phyloP scores from a whole-genome alignment of 2,329 filamentous ascomycete species.

The Blastomyces parvus region DNA sequence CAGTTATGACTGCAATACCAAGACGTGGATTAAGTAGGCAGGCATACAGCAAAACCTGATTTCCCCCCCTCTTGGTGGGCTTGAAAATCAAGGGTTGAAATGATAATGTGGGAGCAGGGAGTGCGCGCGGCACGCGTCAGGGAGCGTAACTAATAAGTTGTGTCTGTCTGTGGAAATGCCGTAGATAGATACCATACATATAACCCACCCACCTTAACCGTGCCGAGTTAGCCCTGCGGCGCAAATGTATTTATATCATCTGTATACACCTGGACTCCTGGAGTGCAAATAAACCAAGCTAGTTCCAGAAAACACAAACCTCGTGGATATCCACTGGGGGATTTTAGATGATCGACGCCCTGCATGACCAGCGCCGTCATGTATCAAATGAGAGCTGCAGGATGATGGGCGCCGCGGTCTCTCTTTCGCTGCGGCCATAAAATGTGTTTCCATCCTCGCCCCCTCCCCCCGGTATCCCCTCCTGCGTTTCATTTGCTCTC shows the following conservation, averaged over 20 bases:
- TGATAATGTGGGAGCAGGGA: not conserved
- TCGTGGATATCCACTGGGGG: slow-evolving; percentile 23
- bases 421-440: slow-evolving; percentile 22
- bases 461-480: slow-evolving; percentile 1
- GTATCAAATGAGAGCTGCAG: slow-evolving; percentile 38
- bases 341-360: slow-evolving; percentile 34
- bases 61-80: not conserved
- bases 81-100: not conserved
- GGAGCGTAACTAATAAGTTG: not conserved
- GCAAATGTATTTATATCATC: not conserved
- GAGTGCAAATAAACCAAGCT: not conserved
- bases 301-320: slow-evolving; percentile 14
- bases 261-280: not conserved
- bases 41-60: not conserved
- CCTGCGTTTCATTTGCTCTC: not conserved
- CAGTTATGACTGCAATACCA: not conserved
- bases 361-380: slow-evolving; percentile 36
- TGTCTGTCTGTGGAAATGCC: too few species aligned
- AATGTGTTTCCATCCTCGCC: slow-evolving; percentile 23
- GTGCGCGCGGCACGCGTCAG: not conserved
- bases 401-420: slow-evolving; percentile 21
- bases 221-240: not conserved
- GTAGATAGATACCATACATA: too few species aligned
- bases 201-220: too few species aligned
- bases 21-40: not conserved